phyloP scores from a whole-genome alignment of 2,329 filamentous ascomycete species.

The Aspergillus spinulosporus region DNA sequence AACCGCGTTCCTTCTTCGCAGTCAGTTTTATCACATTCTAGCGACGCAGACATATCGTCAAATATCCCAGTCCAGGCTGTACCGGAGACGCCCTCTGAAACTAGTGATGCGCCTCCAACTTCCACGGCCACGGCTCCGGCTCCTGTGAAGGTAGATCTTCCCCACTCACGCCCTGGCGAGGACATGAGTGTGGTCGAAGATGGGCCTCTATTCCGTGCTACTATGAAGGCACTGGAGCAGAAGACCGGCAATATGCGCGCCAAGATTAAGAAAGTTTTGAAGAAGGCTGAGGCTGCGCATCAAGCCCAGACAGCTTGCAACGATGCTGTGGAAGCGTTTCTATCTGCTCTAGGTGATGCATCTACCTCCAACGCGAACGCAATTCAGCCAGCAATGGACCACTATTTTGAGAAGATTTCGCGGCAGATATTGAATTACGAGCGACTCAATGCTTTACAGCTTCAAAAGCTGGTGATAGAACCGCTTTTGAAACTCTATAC shows the following conservation, averaged over 20 bases:
- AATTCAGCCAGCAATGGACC: conserved; percentile 93
- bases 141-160: conserved; percentile 77
- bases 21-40: conserved; percentile 80
- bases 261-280: conserved; percentile 94
- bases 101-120: conserved; percentile 25
- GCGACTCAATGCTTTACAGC: conserved; percentile 74
- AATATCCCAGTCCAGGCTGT: conserved; percentile 31
- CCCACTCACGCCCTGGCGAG: conserved; percentile 78
- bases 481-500: conserved; percentile 89
- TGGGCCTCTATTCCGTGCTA: conserved; percentile 91
- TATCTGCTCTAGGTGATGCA: conserved; percentile 82
- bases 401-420: conserved; percentile 97
- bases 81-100: conserved; percentile 34
- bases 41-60: conserved; percentile 61
- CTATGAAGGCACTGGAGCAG: conserved; percentile 93
- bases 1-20: conserved; percentile 83
- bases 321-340: conserved; percentile 77
- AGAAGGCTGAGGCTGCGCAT: conserved; percentile 84
- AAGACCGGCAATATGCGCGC: conserved; percentile 92
- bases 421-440: conserved; percentile 87
- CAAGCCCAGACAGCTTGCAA: conserved; percentile 79
- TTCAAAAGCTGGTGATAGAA: conserved; percentile 93
- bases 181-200: conserved; percentile 85
- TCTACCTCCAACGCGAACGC: conserved; percentile 91
- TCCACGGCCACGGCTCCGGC: conserved; percentile 29